Evolutionary conservation across 805 yeast species (phyloP), one percentile per base, ranked within the genome.

Genomic region (Torulaspora gathmanii): DNA sequence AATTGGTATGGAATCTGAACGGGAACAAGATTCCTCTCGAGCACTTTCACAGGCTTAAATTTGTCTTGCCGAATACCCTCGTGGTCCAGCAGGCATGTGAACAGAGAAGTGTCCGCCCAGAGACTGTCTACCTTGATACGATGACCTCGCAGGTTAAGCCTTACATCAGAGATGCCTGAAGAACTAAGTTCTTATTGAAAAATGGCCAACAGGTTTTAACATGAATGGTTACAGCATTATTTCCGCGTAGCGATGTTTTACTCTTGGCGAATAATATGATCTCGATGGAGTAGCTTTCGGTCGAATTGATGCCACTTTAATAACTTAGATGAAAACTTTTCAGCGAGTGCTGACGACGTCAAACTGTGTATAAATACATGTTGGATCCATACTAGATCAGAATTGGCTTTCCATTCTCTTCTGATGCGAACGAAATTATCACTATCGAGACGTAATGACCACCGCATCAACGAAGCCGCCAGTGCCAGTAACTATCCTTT

Each of bases 401-500:
- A 6, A n/a, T 29, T 30, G 16, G 7, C 33, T 30, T 30, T 13
- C 19, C 16, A 4, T 15, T 10, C 17, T 13, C 11, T 13, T n/a
- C n/a, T n/a, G n/a, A n/a, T n/a, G n/a, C n/a, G n/a, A n/a, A n/a
- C n/a, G n/a, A n/a, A n/a, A n/a, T n/a, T n/a, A n/a, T n/a, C n/a
- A n/a, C n/a, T n/a, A n/a, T n/a, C n/a, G n/a, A 31, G 22, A 13
- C 8, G 9, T 16, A 31, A 31, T 31, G 34, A 31, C 34, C 2
- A 31, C 34, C 17, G 17, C 34, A 31, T 31, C 34, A 8, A 8
- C 22, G 3, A 53, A 54, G 31, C 42, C 42, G 44, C 70, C 75
- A 12, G 65, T 72, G 38, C 75, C 75, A 16, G 69, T 73, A 10
- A 72, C 77, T 1, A 59, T 73, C n/a, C 57, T 73, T 23, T 72